phyloP scores from a whole-genome alignment of 78 protist species.

The Dictyostelium brefeldianum region DNA sequence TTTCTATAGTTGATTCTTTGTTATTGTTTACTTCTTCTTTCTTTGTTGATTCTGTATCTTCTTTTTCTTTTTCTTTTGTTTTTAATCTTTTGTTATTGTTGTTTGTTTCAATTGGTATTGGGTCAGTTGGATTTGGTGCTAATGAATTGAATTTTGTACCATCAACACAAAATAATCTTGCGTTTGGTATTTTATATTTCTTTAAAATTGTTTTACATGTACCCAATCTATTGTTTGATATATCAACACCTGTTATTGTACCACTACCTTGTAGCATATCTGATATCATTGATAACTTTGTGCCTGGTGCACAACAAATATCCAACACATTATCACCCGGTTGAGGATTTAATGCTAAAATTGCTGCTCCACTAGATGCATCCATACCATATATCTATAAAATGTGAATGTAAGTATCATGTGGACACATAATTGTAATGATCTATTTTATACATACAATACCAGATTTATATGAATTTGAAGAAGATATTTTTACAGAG shows the following conservation, averaged over 20 bases:
- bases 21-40: neutral
- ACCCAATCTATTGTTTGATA: slow-evolving; percentile 21
- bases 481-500: slow-evolving; percentile 29
- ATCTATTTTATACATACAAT: neutral
- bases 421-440: neutral
- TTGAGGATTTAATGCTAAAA: slow-evolving; percentile 57
- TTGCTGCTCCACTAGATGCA: slow-evolving; percentile 85
- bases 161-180: slow-evolving; percentile 61
- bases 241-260: slow-evolving; percentile 73
- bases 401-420: neutral
- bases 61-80: slow-evolving; percentile 2
- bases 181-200: slow-evolving; percentile 72
- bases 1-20: neutral
- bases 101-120: slow-evolving; percentile 28
- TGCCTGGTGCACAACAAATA: slow-evolving; percentile 91
- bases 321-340: slow-evolving; percentile 85
- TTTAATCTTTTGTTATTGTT: neutral
- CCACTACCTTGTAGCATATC: slow-evolving; percentile 73
- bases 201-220: slow-evolving; percentile 69
- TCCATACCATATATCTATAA: slow-evolving; percentile 84
- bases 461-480: slow-evolving; percentile 27
- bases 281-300: slow-evolving; percentile 79
- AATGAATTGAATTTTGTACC: slow-evolving; percentile 55
- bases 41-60: neutral
- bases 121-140: slow-evolving; percentile 52